Percentiles rank a stretch among this genome's conserved stretches.
phyloP scores from a whole-genome alignment of 768 basidiomycete species.

The Leucocoprinus leucothites region DNA sequence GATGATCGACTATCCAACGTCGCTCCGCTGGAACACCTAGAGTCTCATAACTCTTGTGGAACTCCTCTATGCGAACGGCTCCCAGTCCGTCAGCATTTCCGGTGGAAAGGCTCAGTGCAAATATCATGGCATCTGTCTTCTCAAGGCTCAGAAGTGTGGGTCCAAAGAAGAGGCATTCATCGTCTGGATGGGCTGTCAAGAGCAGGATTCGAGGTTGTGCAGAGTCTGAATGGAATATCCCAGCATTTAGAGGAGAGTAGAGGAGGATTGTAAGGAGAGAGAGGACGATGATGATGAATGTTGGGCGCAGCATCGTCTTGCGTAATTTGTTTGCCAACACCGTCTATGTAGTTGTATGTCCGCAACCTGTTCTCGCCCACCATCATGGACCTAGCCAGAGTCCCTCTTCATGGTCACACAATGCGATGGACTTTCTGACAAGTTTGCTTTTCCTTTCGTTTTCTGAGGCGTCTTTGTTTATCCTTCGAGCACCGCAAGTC shows the following conservation, averaged over 20 bases:
- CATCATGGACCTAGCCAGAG: no score
- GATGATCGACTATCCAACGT: constrained; percentile 64
- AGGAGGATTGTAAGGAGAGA: constrained; percentile 30
- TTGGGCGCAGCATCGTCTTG: background rate
- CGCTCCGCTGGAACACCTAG: constrained; percentile 57
- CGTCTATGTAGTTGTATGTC: no score
- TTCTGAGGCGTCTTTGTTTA: no score
- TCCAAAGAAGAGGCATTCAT: constrained; percentile 92
- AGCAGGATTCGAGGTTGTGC: constrained; percentile 43
- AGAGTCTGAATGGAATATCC: constrained; percentile 17
- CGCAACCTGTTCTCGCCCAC: no score
- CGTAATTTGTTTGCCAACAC: no score
- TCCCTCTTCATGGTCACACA: no score
- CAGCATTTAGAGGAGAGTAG: constrained; percentile 25
- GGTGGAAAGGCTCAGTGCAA: constrained; percentile 70
- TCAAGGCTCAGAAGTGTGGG: constrained; percentile 69
- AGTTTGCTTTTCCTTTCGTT: no score
- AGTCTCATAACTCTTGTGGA: constrained; percentile 59
- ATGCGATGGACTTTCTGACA: no score
- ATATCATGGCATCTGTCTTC: constrained; percentile 24
- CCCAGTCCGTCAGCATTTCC: constrained; percentile 85
- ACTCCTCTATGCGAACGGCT: constrained; percentile 50
- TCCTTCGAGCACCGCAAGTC: no score
- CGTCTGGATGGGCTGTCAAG: constrained; percentile 92
- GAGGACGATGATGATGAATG: constrained; percentile 26